Base-by-base conservation (phyloP, 306 rosid genomes). In the Corylus avellana region DNA sequence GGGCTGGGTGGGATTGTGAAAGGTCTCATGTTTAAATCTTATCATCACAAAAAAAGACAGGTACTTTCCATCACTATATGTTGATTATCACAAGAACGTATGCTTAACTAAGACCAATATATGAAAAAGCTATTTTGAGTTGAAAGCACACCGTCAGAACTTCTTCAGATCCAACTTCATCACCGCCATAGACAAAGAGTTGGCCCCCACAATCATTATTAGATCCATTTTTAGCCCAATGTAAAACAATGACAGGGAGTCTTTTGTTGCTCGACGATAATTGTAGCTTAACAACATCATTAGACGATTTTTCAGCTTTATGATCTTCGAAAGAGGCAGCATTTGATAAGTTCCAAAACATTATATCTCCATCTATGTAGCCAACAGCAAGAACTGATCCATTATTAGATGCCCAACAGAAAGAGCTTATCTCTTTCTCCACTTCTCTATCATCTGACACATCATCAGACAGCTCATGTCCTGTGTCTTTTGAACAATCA, bases 101-200 rank as follows among this genome's bases (percentile, higher is more conserved):
- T 29, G 70, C 61, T 74, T 29, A 86, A 74, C 54, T 80, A 78
- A 54, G 53, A 82, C 20, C 1, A 39, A 35, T 44, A 72, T 39
- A 39, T 66, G 66, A 69, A 84, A 66, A 78, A 73, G 73, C 54
- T 47, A 76, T 53, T 71, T 67, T 77, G 71, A 66, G 76, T 71
- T 77, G 55, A 80, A 75, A 87, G 44, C 90, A 76, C 81, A 87
- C 98, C 32, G 97, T 80, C 79, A 92, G 68, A 85, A 88, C 93
- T 92, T 92, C 98, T 54, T 88, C 82, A n/a, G 98, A 91, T 57
- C 98, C 96, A 81, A 92, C 87, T 79, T 91, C 90, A 67, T 82
- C 88, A 66, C 98, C 98, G 16, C 98, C 97, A 82, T 94, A 94
- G 75, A 92, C 91, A 89, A 92, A 90, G 73, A 92, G 93, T 74